These are phyloP conservation scores for Rhododendron ferrugineum DNA, from an alignment of 148 eudicot genomes.

Conservation along the genomic window DNA sequence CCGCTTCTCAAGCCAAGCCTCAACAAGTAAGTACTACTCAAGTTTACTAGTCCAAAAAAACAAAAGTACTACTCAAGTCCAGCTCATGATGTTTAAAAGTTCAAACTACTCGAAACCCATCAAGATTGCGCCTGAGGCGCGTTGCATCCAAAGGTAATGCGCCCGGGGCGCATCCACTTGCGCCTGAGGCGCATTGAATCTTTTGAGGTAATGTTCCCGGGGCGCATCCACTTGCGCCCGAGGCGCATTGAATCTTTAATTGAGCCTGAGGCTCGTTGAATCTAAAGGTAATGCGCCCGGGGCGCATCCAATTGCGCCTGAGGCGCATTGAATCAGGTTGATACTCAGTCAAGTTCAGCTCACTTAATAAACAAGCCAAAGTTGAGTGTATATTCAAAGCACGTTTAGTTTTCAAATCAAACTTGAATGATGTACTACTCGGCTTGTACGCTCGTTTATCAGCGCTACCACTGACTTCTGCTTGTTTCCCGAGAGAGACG, in stretches of 20 bases:
- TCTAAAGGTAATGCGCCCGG: too few species aligned
- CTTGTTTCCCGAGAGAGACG: conserved; percentile 1
- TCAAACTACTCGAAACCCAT: background rate
- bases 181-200: too few species aligned
- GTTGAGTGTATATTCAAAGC: background rate
- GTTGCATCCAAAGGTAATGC: too few species aligned
- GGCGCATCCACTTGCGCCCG: too few species aligned
- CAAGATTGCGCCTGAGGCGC: background rate
- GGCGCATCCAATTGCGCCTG: too few species aligned
- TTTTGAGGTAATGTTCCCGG: too few species aligned
- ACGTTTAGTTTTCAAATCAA: background rate
- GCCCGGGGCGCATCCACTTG: too few species aligned
- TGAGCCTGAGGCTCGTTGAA: too few species aligned
- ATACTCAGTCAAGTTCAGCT: background rate
- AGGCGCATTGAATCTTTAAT: too few species aligned
- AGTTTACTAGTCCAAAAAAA: background rate
- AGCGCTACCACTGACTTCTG: background rate
- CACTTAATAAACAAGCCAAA: background rate
- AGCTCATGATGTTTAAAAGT: background rate
- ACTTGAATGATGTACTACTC: background rate
- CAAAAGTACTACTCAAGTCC: background rate
- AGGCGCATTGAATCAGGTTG: too few species aligned
- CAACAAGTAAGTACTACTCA: too few species aligned
- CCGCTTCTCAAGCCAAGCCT: background rate
- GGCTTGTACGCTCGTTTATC: background rate